A percentile compares a stretch with the other conserved stretches of the same genome.
Evolutionary conservation across 805 yeast genomes (phyloP).

Genomic region (Danielozyma ontarioensis): DNA sequence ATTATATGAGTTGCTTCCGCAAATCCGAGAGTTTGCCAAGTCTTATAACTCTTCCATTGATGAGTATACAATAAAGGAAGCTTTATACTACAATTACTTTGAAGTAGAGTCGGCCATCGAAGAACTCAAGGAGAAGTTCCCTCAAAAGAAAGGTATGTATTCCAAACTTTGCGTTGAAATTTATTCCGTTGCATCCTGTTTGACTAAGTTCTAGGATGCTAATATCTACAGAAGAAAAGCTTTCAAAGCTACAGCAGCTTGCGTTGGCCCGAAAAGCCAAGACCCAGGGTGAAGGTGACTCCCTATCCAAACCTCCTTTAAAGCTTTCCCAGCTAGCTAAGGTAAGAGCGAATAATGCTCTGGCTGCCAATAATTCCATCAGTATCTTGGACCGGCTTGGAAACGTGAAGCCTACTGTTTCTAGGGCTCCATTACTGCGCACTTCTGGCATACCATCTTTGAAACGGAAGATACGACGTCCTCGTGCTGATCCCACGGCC

Average conservation of each 20-base stretch:
- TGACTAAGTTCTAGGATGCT: conserved; percentile 13
- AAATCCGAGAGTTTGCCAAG: conserved; percentile 29
- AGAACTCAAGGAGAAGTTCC: conserved; percentile 36
- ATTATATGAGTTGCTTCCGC: conserved; percentile 40
- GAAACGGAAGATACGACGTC: too few species aligned
- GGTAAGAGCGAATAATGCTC: conserved; percentile 8
- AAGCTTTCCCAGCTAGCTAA: conserved; percentile 22
- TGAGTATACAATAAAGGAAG: conserved; percentile 50
- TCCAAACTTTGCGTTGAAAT: too few species aligned
- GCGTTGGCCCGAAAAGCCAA: conserved; percentile 14
- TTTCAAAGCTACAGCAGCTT: conserved; percentile 21
- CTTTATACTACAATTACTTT: conserved; percentile 55
- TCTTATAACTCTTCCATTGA: conserved; percentile 40
- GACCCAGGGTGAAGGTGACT: background rate
- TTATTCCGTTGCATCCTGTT: conserved; percentile 3
- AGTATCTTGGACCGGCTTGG: background rate
- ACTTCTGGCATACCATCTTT: too few species aligned
- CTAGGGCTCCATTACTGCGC: too few species aligned
- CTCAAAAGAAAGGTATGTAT: conserved; percentile 45
- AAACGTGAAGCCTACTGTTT: background rate
- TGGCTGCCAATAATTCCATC: background rate
- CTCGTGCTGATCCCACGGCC: too few species aligned
- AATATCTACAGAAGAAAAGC: conserved; percentile 4
- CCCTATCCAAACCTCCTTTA: conserved; percentile 12
- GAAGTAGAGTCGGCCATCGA: conserved; percentile 47